phyloP scores from a whole-genome alignment of 140 eudicot species.

The Erigeron philadelphicus region DNA sequence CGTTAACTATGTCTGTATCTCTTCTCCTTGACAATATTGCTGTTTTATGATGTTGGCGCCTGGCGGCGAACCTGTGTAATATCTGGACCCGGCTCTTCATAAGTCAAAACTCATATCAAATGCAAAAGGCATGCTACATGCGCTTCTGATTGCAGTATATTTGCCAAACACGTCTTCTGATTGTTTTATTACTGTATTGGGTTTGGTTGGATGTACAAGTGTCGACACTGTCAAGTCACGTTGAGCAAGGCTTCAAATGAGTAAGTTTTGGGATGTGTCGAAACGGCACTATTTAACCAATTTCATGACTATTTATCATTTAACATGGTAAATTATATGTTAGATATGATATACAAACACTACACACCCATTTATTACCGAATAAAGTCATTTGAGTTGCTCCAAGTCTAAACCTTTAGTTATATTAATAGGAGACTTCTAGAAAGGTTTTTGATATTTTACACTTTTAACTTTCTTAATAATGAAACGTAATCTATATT shows the following conservation, averaged over 20 bases:
- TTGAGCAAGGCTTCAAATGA: not conserved
- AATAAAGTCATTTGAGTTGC: no score
- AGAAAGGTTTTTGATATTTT: no score
- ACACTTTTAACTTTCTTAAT: no score
- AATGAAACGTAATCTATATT: no score
- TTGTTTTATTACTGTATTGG: not conserved
- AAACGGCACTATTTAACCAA: not conserved
- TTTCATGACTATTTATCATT: not conserved
- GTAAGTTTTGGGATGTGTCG: not conserved
- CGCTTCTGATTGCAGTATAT: conserved; percentile 5
- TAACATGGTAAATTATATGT: not conserved
- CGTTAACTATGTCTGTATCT: conserved; percentile 26
- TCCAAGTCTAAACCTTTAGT: no score
- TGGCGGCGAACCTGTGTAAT: conserved; percentile 15
- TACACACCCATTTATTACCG: no score
- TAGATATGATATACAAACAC: no score
- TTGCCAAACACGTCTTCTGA: not conserved
- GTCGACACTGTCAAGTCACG: not conserved
- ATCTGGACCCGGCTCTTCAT: conserved; percentile 13
- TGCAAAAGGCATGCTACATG: conserved; percentile 17
- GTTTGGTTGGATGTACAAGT: not conserved
- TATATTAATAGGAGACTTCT: no score
- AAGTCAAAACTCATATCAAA: conserved; percentile 19
- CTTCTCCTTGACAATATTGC: conserved; percentile 13
- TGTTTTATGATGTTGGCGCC: conserved; percentile 16